Evolutionary conservation across 352 stramenopile genomes (phyloP).

Genomic region (Globisporangium cederbergense): DNA sequence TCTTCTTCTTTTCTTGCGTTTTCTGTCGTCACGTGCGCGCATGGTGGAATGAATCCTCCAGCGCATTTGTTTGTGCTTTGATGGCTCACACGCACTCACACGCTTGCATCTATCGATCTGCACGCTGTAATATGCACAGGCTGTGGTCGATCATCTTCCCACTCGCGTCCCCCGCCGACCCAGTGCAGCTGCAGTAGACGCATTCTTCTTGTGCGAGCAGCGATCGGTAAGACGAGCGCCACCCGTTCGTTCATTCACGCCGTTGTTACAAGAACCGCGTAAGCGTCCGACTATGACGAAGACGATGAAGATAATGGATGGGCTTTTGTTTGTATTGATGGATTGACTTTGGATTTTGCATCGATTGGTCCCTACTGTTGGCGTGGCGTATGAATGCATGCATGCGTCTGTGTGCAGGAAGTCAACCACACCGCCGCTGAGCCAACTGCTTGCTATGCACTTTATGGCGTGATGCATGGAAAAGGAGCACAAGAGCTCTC

Average conservation of each 20-base stretch:
- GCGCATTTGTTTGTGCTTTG: not conserved
- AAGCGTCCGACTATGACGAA: not conserved
- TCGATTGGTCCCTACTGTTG: not conserved
- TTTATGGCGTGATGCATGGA: not conserved
- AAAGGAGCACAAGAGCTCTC: no score
- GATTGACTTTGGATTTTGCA: not conserved
- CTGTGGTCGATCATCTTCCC: constrained; percentile 75
- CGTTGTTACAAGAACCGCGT: not conserved
- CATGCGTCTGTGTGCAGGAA: no score
- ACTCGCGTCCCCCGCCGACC: constrained; percentile 59
- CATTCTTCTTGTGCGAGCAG: not conserved
- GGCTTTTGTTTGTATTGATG: constrained; percentile 10
- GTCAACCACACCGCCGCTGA: not conserved
- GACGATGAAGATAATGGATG: constrained; percentile 2
- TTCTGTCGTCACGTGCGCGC: no score
- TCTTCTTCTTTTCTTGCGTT: not conserved
- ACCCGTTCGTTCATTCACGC: not conserved
- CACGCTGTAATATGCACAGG: constrained; percentile 22
- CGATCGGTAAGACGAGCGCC: not conserved
- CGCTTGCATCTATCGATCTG: constrained; percentile 2
- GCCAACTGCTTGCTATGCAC: not conserved
- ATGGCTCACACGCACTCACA: not conserved
- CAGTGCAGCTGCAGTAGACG: constrained; percentile 38
- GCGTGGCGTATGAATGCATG: not conserved
- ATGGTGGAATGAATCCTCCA: not conserved